Conservation (phyloP, 2,329 filamentous ascomycete genomes). For the Fusarium globosum region DNA sequence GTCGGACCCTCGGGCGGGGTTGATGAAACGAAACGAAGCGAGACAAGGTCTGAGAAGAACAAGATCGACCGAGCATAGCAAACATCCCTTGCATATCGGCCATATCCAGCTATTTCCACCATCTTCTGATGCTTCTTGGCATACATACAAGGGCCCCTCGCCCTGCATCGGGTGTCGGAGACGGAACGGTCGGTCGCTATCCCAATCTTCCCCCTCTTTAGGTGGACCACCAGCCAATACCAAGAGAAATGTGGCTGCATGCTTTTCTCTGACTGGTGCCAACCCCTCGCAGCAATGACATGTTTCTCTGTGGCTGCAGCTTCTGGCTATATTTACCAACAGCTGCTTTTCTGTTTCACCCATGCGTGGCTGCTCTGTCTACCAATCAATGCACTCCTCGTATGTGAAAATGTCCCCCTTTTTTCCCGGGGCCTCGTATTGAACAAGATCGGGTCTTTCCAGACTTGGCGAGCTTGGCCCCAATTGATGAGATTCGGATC, state of each 20-base stretch:
- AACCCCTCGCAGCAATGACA: constrained; percentile 21
- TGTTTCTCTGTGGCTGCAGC: constrained; percentile 17
- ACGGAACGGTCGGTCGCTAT: constrained; percentile 9
- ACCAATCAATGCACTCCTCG: constrained; percentile 34
- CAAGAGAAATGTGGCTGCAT: constrained; percentile 25
- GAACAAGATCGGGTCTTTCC: neutral
- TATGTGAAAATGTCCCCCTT: constrained; percentile 7
- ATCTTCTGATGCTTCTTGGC: neutral
- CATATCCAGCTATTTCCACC: neutral
- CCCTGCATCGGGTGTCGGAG: constrained; percentile 19
- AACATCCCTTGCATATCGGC: neutral
- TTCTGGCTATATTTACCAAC: constrained; percentile 19
- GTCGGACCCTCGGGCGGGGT: constrained; percentile 17
- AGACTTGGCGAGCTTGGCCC: neutral
- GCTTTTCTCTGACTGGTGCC: constrained; percentile 7
- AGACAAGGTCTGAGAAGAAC: neutral
- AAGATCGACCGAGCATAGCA: neutral
- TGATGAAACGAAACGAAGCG: neutral
- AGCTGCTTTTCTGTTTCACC: constrained; percentile 11
- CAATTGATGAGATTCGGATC: neutral
- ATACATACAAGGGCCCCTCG: neutral
- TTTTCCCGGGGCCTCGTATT: constrained; percentile 17
- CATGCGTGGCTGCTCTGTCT: constrained; percentile 16
- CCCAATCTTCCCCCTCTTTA: neutral
- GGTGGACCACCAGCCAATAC: neutral